A percentile compares a stretch with the other conserved stretches of the same genome.
Conservation (phyloP, 352 stramenopile species). For the Elongisporangium prolatum region DNA sequence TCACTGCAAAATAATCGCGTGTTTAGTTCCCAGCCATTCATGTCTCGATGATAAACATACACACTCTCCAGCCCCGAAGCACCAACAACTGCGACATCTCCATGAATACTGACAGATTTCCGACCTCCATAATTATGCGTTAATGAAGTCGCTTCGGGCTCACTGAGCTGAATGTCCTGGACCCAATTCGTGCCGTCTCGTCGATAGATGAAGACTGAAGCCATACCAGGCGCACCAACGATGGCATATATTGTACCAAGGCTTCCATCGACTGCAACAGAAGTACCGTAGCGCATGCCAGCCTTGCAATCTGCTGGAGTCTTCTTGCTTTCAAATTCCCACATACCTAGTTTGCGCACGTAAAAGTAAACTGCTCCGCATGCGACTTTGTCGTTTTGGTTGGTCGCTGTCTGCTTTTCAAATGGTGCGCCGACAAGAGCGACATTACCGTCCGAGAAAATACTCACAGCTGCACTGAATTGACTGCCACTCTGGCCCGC, state of each 20-base stretch:
- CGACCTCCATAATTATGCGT: slow-evolving; percentile 65
- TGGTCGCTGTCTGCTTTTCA: slow-evolving; percentile 23
- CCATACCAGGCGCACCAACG: slow-evolving; percentile 56
- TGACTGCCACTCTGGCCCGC: slow-evolving; percentile 29
- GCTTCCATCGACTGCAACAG: slow-evolving; percentile 65
- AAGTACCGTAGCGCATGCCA: slow-evolving; percentile 56
- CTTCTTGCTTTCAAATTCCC: slow-evolving; percentile 56
- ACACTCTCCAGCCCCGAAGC: slow-evolving; percentile 63
- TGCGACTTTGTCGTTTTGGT: slow-evolving; percentile 8
- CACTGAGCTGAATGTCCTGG: slow-evolving; percentile 35
- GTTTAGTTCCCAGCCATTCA: slow-evolving; percentile 43
- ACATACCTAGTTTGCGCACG: slow-evolving; percentile 49
- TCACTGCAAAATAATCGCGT: slow-evolving; percentile 72
- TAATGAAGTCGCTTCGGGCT: slow-evolving; percentile 27
- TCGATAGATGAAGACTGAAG: slow-evolving; percentile 48
- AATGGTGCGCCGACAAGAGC: slow-evolving; percentile 62
- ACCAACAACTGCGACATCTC: slow-evolving; percentile 89
- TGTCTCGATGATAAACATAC: slow-evolving; percentile 66
- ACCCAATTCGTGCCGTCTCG: slow-evolving; percentile 32
- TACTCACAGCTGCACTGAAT: slow-evolving; percentile 51
- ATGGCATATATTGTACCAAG: slow-evolving; percentile 55
- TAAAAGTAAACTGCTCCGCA: slow-evolving; percentile 79
- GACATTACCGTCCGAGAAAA: slow-evolving; percentile 59
- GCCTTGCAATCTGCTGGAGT: slow-evolving; percentile 35
- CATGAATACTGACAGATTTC: slow-evolving; percentile 73